Conservation (phyloP, 2,329 filamentous ascomycete species). For the Botryotinia calthae region DNA sequence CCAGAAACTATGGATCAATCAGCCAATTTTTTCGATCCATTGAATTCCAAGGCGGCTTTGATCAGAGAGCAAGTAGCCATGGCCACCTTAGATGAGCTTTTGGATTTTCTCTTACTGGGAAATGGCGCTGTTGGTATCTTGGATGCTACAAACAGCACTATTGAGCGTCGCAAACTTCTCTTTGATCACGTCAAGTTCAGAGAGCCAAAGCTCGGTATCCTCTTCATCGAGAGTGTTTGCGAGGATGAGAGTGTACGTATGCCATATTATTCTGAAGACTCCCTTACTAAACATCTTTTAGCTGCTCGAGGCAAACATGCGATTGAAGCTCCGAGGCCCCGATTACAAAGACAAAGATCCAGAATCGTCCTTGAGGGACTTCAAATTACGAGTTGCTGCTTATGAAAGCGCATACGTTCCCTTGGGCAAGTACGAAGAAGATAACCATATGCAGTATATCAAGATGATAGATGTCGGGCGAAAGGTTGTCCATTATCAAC, state of each 20-base stretch:
- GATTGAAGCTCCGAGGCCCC: slow-evolving; percentile 88
- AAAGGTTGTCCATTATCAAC: slow-evolving; percentile 86
- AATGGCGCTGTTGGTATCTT: slow-evolving; percentile 92
- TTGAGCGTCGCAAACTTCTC: slow-evolving; percentile 77
- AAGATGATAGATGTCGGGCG: slow-evolving; percentile 95
- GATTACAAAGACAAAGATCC: slow-evolving; percentile 97
- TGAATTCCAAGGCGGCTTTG: slow-evolving; percentile 76
- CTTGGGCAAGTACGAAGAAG: slow-evolving; percentile 86
- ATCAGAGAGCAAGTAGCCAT: slow-evolving; percentile 89
- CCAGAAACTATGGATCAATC: slow-evolving; percentile 70
- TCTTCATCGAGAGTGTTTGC: slow-evolving; percentile 95
- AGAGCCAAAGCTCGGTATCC: slow-evolving; percentile 83
- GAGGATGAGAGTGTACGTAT: slow-evolving; percentile 64
- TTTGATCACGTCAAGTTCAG: slow-evolving; percentile 78
- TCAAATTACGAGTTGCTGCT: slow-evolving; percentile 85
- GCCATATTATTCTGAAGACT: not conserved
- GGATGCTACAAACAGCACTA: slow-evolving; percentile 95
- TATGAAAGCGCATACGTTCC: slow-evolving; percentile 95
- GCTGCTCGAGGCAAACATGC: slow-evolving; percentile 93
- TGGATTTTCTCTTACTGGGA: slow-evolving; percentile 80
- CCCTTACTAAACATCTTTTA: slow-evolving; percentile 32
- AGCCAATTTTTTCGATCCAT: slow-evolving; percentile 89
- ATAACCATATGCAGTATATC: slow-evolving; percentile 88
- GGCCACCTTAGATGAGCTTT: slow-evolving; percentile 84
- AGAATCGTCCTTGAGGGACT: slow-evolving; percentile 77